phyloP scores from a whole-genome alignment of 768 basidiomycete genomes.

The Termitomyces sp. region DNA sequence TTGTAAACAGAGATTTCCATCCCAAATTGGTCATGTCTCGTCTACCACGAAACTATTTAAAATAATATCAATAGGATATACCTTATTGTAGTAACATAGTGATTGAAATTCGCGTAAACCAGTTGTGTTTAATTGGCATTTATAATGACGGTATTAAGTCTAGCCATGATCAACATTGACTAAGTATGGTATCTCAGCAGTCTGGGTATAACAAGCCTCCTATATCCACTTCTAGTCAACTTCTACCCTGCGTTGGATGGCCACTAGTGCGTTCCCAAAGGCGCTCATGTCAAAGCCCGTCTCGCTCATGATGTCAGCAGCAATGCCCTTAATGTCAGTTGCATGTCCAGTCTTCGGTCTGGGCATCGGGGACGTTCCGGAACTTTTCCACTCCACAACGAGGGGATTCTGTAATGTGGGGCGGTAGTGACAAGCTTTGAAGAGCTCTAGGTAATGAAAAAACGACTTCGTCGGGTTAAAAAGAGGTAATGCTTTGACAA shows the following conservation, averaged over 20 bases:
- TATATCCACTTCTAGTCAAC: neutral
- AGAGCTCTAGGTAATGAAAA: constrained; percentile 40
- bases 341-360: neutral
- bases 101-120: no score
- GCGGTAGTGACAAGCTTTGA: constrained; percentile 31
- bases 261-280: constrained; percentile 9
- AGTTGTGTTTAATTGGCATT: no score
- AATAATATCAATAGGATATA: no score
- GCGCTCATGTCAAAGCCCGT: constrained; percentile 12
- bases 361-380: neutral
- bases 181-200: neutral
- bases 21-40: no score
- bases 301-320: constrained; percentile 12
- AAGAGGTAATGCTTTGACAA: constrained; percentile 39
- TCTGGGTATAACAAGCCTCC: neutral
- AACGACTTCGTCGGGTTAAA: constrained; percentile 46
- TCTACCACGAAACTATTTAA: no score
- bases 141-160: no score
- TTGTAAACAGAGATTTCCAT: no score
- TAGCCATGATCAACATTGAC: no score
- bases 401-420: constrained; percentile 35
- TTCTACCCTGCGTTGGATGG: constrained; percentile 6
- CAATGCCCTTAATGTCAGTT: constrained; percentile 3
- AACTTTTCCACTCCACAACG: constrained; percentile 30
- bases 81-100: no score